Evolutionary conservation across 1,284 basidiomycete species (phyloP).

Genomic region (Fomitopsis betulina): DNA sequence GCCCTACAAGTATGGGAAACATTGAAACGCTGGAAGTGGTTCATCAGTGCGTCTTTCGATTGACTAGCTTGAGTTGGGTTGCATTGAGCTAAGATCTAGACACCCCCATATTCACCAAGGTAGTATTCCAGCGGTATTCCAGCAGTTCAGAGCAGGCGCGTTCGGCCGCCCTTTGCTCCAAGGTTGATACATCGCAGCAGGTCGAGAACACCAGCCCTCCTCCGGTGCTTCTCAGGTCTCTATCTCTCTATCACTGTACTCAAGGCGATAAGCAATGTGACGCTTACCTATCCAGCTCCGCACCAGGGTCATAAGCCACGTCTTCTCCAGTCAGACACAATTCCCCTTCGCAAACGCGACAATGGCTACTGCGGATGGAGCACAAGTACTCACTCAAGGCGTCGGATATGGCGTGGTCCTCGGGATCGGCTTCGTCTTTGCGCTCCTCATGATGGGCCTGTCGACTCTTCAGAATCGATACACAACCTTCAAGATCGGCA

Average conservation of each 20-base stretch:
- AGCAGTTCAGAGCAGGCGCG: no score
- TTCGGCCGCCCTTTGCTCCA: background rate
- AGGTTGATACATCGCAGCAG: background rate
- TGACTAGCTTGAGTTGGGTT: background rate
- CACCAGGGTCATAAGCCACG: background rate
- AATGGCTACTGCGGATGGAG: conserved; percentile 6
- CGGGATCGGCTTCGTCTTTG: conserved; percentile 15
- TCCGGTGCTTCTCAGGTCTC: background rate
- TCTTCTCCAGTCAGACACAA: background rate
- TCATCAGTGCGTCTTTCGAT: background rate
- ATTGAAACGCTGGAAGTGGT: background rate
- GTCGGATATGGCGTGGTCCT: conserved; percentile 15
- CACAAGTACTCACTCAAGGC: conserved; percentile 13
- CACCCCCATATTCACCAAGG: background rate
- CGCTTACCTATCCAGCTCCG: background rate
- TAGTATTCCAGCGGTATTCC: background rate
- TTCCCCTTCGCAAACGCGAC: background rate
- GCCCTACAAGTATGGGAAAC: background rate
- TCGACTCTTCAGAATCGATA: conserved; percentile 12
- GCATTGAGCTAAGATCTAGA: background rate
- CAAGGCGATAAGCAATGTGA: background rate
- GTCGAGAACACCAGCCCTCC: background rate
- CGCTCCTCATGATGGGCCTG: conserved; percentile 15
- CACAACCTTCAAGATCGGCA: conserved; percentile 18
- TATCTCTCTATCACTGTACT: background rate